A percentile compares a stretch with the other conserved stretches of the same genome.
Conservation (phyloP, 2,329 filamentous ascomycete species). For the Neophaeococcomyces mojaviensis region DNA sequence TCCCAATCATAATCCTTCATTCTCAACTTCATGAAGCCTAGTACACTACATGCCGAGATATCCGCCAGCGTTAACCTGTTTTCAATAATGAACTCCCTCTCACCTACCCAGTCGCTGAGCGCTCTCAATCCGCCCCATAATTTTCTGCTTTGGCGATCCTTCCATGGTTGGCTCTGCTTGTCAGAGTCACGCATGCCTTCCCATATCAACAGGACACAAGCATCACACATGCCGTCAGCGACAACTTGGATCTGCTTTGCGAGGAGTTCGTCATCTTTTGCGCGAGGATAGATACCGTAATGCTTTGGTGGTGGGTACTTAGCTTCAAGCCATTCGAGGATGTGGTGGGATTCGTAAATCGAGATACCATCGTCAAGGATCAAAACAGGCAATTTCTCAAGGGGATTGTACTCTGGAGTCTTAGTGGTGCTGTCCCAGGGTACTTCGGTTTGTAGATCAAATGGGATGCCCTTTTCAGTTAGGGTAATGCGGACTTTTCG, state of each 20-base stretch:
- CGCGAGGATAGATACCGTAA: slow-evolving; percentile 5
- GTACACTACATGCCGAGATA: slow-evolving; percentile 27
- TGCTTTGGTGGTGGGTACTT: slow-evolving; percentile 8
- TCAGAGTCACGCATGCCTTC: slow-evolving; percentile 25
- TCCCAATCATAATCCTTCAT: slow-evolving; percentile 23
- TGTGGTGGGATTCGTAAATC: slow-evolving; percentile 32
- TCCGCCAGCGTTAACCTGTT: slow-evolving; percentile 30
- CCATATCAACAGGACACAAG: slow-evolving; percentile 31
- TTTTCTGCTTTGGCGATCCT: slow-evolving; percentile 29
- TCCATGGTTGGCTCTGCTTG: slow-evolving; percentile 28
- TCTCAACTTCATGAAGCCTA: slow-evolving; percentile 30
- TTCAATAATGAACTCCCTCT: slow-evolving; percentile 26
- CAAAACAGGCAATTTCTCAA: slow-evolving; percentile 13
- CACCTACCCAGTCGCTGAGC: slow-evolving; percentile 23
- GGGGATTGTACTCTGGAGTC: slow-evolving; percentile 24
- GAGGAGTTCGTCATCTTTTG: slow-evolving; percentile 8
- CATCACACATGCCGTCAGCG: slow-evolving; percentile 28
- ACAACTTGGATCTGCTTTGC: slow-evolving; percentile 15
- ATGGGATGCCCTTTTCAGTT: slow-evolving; percentile 33
- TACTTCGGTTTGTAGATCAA: slow-evolving; percentile 35
- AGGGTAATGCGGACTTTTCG: slow-evolving; percentile 33
- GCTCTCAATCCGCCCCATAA: slow-evolving; percentile 29
- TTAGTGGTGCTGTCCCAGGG: slow-evolving; percentile 35
- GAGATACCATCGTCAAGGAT: slow-evolving; percentile 16
- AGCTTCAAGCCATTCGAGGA: slow-evolving; percentile 26